These are phyloP conservation scores for Jatropha multifida DNA, from an alignment of 441 rosid species.

Conservation along the genomic window DNA sequence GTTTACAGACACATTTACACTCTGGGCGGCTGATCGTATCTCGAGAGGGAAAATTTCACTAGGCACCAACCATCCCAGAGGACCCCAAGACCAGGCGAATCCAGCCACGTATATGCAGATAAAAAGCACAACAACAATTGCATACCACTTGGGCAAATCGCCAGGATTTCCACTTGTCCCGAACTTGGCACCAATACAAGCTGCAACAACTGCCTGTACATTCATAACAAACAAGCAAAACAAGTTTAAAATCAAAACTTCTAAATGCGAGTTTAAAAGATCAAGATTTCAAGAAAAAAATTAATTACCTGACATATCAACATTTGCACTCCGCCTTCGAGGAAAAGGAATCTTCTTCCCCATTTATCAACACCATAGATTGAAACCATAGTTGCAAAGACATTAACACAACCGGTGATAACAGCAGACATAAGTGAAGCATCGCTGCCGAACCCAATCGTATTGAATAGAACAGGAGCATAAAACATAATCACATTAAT, in stretches of 20 bases:
- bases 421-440: slow-evolving; percentile 83
- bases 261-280: too few species aligned
- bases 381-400: slow-evolving; percentile 64
- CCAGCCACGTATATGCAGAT: slow-evolving; percentile 78
- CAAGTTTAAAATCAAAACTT: neutral
- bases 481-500: slow-evolving; percentile 87
- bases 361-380: slow-evolving; percentile 78
- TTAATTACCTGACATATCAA: slow-evolving; percentile 57
- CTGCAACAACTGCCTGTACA: slow-evolving; percentile 54
- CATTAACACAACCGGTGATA: slow-evolving; percentile 71
- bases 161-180: slow-evolving; percentile 67
- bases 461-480: slow-evolving; percentile 78
- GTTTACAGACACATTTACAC: slow-evolving; percentile 78
- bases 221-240: neutral
- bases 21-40: slow-evolving; percentile 85
- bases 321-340: slow-evolving; percentile 83
- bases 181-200: slow-evolving; percentile 70
- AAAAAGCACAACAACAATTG: slow-evolving; percentile 72
- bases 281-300: neutral
- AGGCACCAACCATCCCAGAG: slow-evolving; percentile 86
- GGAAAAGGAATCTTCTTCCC: slow-evolving; percentile 82
- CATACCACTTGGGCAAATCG: slow-evolving; percentile 67
- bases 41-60: slow-evolving; percentile 92
- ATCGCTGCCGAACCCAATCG: slow-evolving; percentile 65
- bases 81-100: slow-evolving; percentile 97